phyloP scores from a whole-genome alignment of 352 stramenopile species.

The Phytophthora foliorum region DNA sequence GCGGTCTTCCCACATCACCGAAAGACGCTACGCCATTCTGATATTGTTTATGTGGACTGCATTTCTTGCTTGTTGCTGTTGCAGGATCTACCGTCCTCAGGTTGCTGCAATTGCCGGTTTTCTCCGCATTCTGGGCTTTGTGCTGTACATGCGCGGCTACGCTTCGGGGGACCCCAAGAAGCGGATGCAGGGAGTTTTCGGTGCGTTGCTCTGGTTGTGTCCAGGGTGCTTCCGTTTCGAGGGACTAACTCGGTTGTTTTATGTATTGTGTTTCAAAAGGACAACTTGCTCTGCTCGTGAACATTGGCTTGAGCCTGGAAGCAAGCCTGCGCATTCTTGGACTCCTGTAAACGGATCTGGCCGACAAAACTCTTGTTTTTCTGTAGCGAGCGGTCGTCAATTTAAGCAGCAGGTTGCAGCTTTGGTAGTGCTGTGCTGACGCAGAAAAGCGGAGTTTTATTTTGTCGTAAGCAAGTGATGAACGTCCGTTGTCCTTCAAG shows the following conservation, averaged over 20 bases:
- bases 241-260: background rate
- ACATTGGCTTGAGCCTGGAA: constrained; percentile 36
- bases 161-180: constrained; percentile 69
- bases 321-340: constrained; percentile 42
- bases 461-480: constrained; percentile 19
- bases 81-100: constrained; percentile 69
- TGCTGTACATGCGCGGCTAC: constrained; percentile 76
- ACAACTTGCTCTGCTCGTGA: constrained; percentile 53
- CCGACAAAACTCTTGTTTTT: background rate
- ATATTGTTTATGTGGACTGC: background rate
- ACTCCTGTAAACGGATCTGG: constrained; percentile 20
- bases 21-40: background rate
- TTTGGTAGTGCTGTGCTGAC: background rate
- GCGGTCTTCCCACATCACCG: background rate
- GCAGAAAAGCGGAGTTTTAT: background rate
- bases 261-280: constrained; percentile 41
- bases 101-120: constrained; percentile 64
- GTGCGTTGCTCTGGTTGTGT: constrained; percentile 36
- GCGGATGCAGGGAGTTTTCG: constrained; percentile 65
- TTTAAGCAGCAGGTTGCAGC: background rate
- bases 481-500: too few relatives aligned
- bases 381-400: background rate
- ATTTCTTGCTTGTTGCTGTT: background rate
- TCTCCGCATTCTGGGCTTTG: constrained; percentile 69
- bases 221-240: background rate